These are phyloP conservation scores for Aspergillus amoenus DNA, from an alignment of 2,329 filamentous ascomycete species.

Conservation along the genomic window DNA sequence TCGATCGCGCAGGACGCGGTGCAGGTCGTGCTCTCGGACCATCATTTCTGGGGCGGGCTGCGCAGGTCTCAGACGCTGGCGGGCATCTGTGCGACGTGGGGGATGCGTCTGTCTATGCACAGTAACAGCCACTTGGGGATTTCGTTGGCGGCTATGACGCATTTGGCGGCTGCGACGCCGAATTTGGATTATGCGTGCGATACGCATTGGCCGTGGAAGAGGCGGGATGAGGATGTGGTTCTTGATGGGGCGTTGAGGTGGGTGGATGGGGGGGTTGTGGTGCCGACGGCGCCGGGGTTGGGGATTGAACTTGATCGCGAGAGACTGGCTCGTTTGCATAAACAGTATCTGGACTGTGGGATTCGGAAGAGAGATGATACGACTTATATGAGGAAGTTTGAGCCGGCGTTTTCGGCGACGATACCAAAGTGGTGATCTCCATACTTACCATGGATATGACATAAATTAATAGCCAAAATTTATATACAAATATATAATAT, in stretches of 20 bases:
- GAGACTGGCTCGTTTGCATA: slow-evolving; percentile 36
- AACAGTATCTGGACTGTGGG: slow-evolving; percentile 41
- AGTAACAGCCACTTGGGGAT: slow-evolving; percentile 48
- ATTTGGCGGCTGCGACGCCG: slow-evolving; percentile 42
- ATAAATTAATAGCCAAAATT: neutral
- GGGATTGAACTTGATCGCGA: slow-evolving; percentile 42
- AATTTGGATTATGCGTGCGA: slow-evolving; percentile 48
- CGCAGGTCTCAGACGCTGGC: slow-evolving; percentile 43
- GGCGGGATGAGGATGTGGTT: slow-evolving; percentile 43
- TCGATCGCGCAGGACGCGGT: slow-evolving; percentile 43
- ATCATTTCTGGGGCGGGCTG: slow-evolving; percentile 48
- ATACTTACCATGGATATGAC: neutral
- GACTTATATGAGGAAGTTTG: slow-evolving; percentile 4
- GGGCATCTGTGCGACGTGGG: slow-evolving; percentile 36
- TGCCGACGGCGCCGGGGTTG: slow-evolving; percentile 37
- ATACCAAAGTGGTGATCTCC: neutral
- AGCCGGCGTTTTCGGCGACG: neutral
- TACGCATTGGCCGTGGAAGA: slow-evolving; percentile 49
- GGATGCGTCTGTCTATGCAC: slow-evolving; percentile 45
- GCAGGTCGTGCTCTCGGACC: slow-evolving; percentile 44
- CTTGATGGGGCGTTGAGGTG: slow-evolving; percentile 39
- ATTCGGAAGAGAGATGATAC: slow-evolving; percentile 6
- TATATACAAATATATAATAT: too few relatives aligned
- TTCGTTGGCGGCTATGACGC: slow-evolving; percentile 46
- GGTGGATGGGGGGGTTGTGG: slow-evolving; percentile 36